Evolutionary conservation across 1,284 basidiomycete genomes (phyloP), one percentile per base, ranked within the genome.

Genomic region (Cutaneotrichosporon daszewskae): DNA sequence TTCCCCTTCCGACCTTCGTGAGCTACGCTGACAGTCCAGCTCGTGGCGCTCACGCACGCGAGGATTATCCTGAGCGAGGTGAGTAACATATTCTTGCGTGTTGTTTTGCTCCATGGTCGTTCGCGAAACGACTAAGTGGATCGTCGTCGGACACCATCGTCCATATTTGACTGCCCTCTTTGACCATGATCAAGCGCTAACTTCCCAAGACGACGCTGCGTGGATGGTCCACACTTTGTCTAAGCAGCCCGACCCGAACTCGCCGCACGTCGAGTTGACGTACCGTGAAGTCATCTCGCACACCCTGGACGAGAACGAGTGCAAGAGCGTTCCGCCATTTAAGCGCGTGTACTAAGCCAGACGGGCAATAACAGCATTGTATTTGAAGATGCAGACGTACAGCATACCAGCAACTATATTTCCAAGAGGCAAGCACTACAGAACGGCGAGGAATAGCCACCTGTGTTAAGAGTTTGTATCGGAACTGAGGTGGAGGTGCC

Each of bases 141-240:
- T n/a, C n/a, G n/a, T n/a, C n/a, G n/a, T n/a, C n/a, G n/a, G n/a
- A n/a, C n/a, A n/a, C n/a, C n/a, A n/a, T n/a, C n/a, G n/a, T n/a
- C n/a, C n/a, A n/a, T n/a, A n/a, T n/a, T n/a, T n/a, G n/a, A n/a
- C n/a, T n/a, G n/a, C n/a, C n/a, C n/a, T n/a, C n/a, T n/a, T n/a
- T n/a, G n/a, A n/a, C n/a, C n/a, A n/a, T n/a, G n/a, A n/a, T n/a
- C n/a, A n/a, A n/a, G n/a, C n/a, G n/a, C n/a, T n/a, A n/a, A n/a
- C n/a, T n/a, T n/a, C n/a, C n/a, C n/a, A n/a, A n/a, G n/a, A n/a
- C 49, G 90, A 53, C 27, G 20, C 39, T 20, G 18, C 35, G 29
- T 95, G 90, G 90, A 92, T 92, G 88, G 92, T 88, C 57, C 87
- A 91, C 75, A 87, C 87, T 4, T 78, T 95, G 38, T 86, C 85